These are phyloP conservation scores for Crithidia bombi DNA, from an alignment of 208 protist species.

Conservation along the genomic window DNA sequence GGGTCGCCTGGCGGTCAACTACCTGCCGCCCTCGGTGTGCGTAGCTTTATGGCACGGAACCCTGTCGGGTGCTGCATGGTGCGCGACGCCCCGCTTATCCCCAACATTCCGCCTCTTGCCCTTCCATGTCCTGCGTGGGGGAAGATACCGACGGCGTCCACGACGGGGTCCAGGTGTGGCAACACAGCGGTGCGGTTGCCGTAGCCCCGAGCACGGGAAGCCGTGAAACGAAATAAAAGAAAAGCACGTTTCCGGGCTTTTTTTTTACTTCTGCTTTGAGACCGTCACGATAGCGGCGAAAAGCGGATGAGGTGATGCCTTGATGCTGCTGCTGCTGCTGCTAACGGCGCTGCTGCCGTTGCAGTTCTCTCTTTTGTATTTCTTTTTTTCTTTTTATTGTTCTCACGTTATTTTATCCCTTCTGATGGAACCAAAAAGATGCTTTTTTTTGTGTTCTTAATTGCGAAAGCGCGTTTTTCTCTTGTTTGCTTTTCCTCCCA, in stretches of 20 bases:
- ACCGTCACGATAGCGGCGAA: too few relatives aligned
- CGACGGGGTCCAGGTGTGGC: too few relatives aligned
- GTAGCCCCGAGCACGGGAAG: neutral
- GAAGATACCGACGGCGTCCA: slow-evolving; percentile 26
- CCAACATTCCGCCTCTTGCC: slow-evolving; percentile 39
- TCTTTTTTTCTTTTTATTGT: slow-evolving; percentile 9
- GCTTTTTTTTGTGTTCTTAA: too few relatives aligned
- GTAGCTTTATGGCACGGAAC: slow-evolving; percentile 39
- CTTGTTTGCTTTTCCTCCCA: neutral
- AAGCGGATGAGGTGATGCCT: too few relatives aligned
- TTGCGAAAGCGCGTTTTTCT: too few relatives aligned
- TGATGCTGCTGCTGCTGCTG: too few relatives aligned
- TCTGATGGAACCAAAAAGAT: slow-evolving; percentile 17
- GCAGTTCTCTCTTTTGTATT: neutral
- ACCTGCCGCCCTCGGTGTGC: slow-evolving; percentile 34
- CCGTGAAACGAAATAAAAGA: neutral
- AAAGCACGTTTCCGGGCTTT: neutral
- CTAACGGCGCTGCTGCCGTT: too few relatives aligned
- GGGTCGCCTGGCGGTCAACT: slow-evolving; percentile 25
- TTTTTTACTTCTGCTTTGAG: too few relatives aligned
- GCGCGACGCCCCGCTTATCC: slow-evolving; percentile 29
- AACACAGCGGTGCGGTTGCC: neutral
- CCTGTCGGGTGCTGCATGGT: slow-evolving; percentile 47
- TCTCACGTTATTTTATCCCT: too few relatives aligned
- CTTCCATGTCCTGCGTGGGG: slow-evolving; percentile 46